These are phyloP conservation scores for Chlorella sp. DNA, from an alignment of 139 green algal species.

Conservation along the genomic window DNA sequence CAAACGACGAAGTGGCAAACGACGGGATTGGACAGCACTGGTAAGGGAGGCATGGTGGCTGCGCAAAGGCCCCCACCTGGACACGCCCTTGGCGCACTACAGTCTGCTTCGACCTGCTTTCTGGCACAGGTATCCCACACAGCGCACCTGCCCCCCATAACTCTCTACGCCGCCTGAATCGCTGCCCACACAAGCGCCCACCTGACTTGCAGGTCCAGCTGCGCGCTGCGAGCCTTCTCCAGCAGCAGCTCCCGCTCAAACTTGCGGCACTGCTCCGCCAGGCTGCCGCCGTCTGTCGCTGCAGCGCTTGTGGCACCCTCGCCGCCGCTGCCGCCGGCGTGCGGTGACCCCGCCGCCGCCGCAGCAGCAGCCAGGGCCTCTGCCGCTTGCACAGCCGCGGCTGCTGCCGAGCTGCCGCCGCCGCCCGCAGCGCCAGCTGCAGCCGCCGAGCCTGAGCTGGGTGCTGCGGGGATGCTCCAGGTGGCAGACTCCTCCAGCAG, in stretches of 20 bases:
- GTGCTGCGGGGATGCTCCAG: conserved; percentile 45
- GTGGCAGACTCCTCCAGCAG: conserved; percentile 71
- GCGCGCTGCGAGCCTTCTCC: conserved; percentile 23
- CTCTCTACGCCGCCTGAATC: too few species aligned
- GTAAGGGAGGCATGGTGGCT: not conserved
- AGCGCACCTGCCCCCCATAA: too few species aligned
- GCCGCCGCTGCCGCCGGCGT: not conserved
- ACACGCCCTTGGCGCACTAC: too few species aligned
- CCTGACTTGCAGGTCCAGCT: conserved; percentile 39
- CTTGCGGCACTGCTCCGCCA: conserved; percentile 18
- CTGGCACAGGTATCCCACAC: too few species aligned
- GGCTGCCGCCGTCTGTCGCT: not conserved
- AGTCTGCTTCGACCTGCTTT: too few species aligned
- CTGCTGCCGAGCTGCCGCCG: not conserved
- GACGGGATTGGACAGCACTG: not conserved
- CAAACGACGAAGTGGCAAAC: not conserved
- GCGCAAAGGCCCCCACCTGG: too few species aligned
- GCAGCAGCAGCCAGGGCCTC: not conserved
- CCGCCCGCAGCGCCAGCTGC: not conserved
- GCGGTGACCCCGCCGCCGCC: not conserved
- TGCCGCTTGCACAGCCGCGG: not conserved
- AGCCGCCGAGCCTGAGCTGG: not conserved
- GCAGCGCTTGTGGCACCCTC: not conserved
- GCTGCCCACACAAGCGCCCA: too few species aligned
- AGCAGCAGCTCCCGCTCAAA: conserved; percentile 37